These are phyloP conservation scores for Geranomyces michiganensis DNA, from an alignment of 192 early-diverging fungal species.

Conservation along the genomic window DNA sequence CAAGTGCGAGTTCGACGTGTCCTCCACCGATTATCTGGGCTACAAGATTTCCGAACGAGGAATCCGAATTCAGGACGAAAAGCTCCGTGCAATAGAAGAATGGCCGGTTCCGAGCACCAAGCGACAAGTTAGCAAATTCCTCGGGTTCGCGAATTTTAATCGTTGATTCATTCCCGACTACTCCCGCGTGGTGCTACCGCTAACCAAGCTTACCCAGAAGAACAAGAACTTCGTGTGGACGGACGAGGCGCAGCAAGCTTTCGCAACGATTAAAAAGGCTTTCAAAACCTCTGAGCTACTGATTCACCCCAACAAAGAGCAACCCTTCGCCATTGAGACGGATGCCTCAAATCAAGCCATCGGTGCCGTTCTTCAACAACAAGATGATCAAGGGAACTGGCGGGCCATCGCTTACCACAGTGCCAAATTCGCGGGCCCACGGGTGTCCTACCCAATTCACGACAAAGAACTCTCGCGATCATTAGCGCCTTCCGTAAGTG, in stretches of 20 bases:
- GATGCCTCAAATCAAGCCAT: no score
- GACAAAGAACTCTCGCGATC: slow-evolving; percentile 46
- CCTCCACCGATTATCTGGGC: no score
- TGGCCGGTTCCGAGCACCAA: background rate
- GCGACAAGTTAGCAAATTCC: background rate
- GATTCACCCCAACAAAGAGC: no score
- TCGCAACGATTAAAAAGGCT: background rate
- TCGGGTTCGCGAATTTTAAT: background rate
- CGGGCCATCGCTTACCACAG: background rate
- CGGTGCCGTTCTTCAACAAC: background rate
- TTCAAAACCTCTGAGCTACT: background rate
- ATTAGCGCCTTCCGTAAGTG: no score
- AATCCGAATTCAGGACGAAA: background rate
- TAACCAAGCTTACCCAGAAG: background rate
- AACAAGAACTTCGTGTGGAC: background rate
- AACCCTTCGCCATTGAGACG: no score
- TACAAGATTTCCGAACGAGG: background rate
- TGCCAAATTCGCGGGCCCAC: background rate
- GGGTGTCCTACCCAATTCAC: no score
- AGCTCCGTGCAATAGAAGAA: background rate
- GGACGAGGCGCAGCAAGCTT: background rate
- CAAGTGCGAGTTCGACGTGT: background rate
- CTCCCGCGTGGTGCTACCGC: background rate
- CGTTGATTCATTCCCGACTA: background rate
- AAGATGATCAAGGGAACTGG: background rate